Conservation (phyloP, 1,284 basidiomycete genomes). For the Fereydounia khargensis region DNA sequence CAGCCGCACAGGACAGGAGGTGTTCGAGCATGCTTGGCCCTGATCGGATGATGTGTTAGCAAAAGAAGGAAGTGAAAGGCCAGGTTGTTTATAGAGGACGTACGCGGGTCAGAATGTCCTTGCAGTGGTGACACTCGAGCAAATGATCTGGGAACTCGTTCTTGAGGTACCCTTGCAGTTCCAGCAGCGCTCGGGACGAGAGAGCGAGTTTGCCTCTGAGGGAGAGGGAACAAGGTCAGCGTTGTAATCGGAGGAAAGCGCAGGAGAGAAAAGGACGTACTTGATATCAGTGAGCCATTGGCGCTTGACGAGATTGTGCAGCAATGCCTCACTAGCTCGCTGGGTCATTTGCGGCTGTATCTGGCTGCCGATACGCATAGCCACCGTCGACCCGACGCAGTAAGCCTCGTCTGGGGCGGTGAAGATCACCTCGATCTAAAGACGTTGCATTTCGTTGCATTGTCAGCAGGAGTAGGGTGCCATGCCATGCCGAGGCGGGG, state of each 20-base stretch:
- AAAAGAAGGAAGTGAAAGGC: no score
- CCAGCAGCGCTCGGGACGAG: slow-evolving; percentile 71
- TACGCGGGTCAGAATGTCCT: slow-evolving; percentile 65
- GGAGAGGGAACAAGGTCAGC: no score
- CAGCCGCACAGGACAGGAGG: slow-evolving; percentile 8
- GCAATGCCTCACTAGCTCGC: slow-evolving; percentile 69
- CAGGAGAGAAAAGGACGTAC: slow-evolving; percentile 60
- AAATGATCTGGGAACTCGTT: slow-evolving; percentile 68
- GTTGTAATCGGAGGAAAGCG: no score
- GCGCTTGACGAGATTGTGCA: slow-evolving; percentile 75
- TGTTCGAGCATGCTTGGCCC: slow-evolving; percentile 12
- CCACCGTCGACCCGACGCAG: slow-evolving; percentile 72
- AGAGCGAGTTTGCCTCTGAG: slow-evolving; percentile 64
- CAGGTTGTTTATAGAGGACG: no score
- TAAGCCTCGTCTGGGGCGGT: slow-evolving; percentile 71
- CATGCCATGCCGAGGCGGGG: no score
- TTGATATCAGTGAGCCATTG: slow-evolving; percentile 76
- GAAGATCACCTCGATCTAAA: slow-evolving; percentile 81
- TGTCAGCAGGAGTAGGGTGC: not conserved
- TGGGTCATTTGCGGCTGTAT: slow-evolving; percentile 69
- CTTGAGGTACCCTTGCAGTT: slow-evolving; percentile 72
- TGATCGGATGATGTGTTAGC: no score
- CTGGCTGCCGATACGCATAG: slow-evolving; percentile 63
- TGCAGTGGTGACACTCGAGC: slow-evolving; percentile 73
- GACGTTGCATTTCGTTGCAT: no score